These are phyloP conservation scores for Yarrowia divulgata DNA, from an alignment of 805 yeast genomes.

Conservation along the genomic window DNA sequence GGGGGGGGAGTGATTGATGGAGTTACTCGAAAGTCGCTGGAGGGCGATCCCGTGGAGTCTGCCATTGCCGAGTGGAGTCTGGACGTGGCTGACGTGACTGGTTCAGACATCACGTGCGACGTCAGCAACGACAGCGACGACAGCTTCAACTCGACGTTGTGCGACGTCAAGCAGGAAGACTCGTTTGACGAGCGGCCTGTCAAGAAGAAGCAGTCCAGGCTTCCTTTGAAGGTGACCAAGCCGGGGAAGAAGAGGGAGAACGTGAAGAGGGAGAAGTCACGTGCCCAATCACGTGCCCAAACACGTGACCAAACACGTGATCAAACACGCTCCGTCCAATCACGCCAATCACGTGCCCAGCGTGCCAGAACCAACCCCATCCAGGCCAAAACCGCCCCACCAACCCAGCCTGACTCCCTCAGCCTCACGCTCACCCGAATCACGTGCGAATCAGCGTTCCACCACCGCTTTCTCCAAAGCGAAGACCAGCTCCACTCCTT, in stretches of 20 bases:
- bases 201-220: not conserved
- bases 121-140: not conserved
- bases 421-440: not conserved
- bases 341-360: too few species aligned
- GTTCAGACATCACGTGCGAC: not conserved
- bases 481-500: not conserved
- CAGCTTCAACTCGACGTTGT: not conserved
- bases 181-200: not conserved
- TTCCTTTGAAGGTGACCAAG: not conserved
- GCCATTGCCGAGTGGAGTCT: slow-evolving; percentile 12
- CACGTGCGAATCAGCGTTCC: not conserved
- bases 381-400: too few species aligned
- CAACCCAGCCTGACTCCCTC: too few species aligned
- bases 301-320: too few species aligned
- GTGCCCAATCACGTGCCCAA: too few species aligned
- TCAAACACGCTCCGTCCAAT: too few species aligned
- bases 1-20: too few species aligned
- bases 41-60: slow-evolving; percentile 7
- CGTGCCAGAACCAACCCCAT: too few species aligned
- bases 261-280: too few species aligned
- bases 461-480: not conserved
- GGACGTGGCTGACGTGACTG: too few species aligned
- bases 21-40: too few species aligned
- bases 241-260: not conserved
- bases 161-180: not conserved